These are phyloP conservation scores for Diaporthe sp. DNA, from an alignment of 2,329 filamentous ascomycete species.

Conservation along the genomic window DNA sequence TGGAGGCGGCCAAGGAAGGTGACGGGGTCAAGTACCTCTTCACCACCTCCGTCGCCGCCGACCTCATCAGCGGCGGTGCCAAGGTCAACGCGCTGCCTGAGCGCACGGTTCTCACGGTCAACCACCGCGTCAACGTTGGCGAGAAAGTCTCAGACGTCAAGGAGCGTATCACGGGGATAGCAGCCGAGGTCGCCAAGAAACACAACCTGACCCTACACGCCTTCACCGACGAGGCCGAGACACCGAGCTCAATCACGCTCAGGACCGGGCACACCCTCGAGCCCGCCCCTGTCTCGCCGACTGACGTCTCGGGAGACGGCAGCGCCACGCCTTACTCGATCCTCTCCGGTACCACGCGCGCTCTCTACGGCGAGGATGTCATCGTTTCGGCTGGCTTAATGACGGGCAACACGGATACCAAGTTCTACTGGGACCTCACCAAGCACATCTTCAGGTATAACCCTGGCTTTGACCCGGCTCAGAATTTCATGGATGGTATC, in stretches of 20 bases:
- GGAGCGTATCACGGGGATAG: constrained; percentile 58
- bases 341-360: constrained; percentile 63
- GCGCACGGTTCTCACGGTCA: constrained; percentile 65
- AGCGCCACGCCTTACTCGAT: constrained; percentile 55
- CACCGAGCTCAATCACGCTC: constrained; percentile 54
- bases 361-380: constrained; percentile 58
- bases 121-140: constrained; percentile 69
- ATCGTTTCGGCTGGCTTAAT: constrained; percentile 66
- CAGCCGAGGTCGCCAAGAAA: constrained; percentile 61
- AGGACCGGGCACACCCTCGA: constrained; percentile 53
- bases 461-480: constrained; percentile 49
- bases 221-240: constrained; percentile 50
- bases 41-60: constrained; percentile 71
- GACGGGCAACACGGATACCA: constrained; percentile 60
- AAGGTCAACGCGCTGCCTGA: constrained; percentile 78
- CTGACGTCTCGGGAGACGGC: constrained; percentile 36
- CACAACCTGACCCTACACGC: constrained; percentile 67
- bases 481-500: constrained; percentile 44
- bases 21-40: constrained; percentile 60
- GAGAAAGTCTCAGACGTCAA: constrained; percentile 63
- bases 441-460: constrained; percentile 60
- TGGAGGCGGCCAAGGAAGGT: constrained; percentile 57
- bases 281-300: constrained; percentile 67
- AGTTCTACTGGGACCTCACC: constrained; percentile 59
- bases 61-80: constrained; percentile 70